phyloP scores from a whole-genome alignment of 1,284 basidiomycete genomes.

The Neolentinus lepideus region DNA sequence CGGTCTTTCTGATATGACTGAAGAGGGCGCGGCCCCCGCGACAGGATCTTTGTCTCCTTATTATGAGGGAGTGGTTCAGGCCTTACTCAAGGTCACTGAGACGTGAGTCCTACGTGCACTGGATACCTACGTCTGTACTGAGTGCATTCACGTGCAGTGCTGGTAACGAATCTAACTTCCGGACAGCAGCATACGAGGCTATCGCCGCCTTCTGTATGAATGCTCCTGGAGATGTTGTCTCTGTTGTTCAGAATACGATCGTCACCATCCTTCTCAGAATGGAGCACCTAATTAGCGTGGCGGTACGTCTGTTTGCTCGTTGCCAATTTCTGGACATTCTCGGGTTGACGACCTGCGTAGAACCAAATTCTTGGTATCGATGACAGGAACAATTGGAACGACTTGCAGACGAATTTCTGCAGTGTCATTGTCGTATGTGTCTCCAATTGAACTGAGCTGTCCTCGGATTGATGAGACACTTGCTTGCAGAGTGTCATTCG shows the following conservation, averaged over 20 bases:
- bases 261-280: conserved; percentile 83
- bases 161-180: conserved; percentile 87
- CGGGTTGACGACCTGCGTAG: conserved; percentile 27
- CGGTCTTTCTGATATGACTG: conserved; percentile 63
- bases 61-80: conserved; percentile 82
- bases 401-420: conserved; percentile 95
- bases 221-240: conserved; percentile 76
- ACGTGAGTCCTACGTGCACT: conserved; percentile 41
- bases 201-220: conserved; percentile 84
- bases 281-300: conserved; percentile 78
- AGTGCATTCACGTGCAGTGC: conserved; percentile 37
- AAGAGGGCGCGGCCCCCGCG: conserved; percentile 47
- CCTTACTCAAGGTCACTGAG: conserved; percentile 81
- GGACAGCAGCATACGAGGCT: conserved; percentile 95
- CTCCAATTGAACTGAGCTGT: background rate
- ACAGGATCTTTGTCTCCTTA: conserved; percentile 70
- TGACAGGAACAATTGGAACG: conserved; percentile 98
- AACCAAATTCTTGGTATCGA: conserved; percentile 94
- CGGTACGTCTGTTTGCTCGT: conserved; percentile 39
- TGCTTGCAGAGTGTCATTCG: conserved; percentile 68
- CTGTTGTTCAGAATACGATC: conserved; percentile 79
- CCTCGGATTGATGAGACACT: conserved; percentile 6
- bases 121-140: background rate
- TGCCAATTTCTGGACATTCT: background rate
- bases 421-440: conserved; percentile 78